A percentile compares a stretch with the other conserved stretches of the same genome.
These are phyloP conservation scores for Cerrena zonata DNA, from an alignment of 1,284 basidiomycete genomes.

Conservation along the genomic window DNA sequence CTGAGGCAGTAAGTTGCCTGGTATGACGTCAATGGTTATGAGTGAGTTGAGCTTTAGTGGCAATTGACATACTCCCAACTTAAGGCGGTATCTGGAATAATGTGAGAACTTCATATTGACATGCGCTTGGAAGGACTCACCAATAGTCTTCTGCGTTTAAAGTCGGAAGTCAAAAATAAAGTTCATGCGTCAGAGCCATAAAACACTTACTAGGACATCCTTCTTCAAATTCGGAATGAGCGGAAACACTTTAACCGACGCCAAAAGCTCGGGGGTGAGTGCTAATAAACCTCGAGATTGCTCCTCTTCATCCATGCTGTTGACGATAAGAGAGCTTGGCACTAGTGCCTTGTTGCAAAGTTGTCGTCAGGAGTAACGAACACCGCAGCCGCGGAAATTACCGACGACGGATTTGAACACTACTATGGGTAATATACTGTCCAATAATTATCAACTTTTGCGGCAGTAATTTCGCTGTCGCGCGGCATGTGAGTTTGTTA, in stretches of 20 bases:
- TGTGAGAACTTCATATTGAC: slow-evolving; percentile 12
- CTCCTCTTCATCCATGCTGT: slow-evolving; percentile 23
- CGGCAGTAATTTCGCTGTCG: too few species aligned
- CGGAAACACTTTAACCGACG: slow-evolving; percentile 68
- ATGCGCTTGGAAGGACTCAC: slow-evolving; percentile 17
- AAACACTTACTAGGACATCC: slow-evolving; percentile 56
- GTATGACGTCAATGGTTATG: slow-evolving; percentile 2
- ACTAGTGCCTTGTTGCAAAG: too few species aligned
- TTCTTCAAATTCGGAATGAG: slow-evolving; percentile 64
- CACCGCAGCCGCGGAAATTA: too few species aligned
- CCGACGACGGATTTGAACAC: too few species aligned
- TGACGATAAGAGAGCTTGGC: not conserved
- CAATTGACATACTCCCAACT: slow-evolving; percentile 64
- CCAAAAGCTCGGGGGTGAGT: slow-evolving; percentile 50
- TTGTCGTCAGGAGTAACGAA: too few species aligned
- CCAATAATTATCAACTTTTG: too few species aligned
- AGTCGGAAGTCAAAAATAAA: not conserved
- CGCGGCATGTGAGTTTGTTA: too few species aligned
- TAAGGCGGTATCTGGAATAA: slow-evolving; percentile 59
- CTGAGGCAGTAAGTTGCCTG: slow-evolving; percentile 74
- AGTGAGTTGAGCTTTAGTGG: not conserved
- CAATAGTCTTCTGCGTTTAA: slow-evolving; percentile 41
- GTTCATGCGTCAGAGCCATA: not conserved
- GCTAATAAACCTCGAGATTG: slow-evolving; percentile 36
- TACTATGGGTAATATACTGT: too few species aligned